A percentile compares a stretch with the other conserved stretches of the same genome.
Evolutionary conservation across 2,329 filamentous ascomycete genomes (phyloP).

Genomic region (Colletotrichum siamense): DNA sequence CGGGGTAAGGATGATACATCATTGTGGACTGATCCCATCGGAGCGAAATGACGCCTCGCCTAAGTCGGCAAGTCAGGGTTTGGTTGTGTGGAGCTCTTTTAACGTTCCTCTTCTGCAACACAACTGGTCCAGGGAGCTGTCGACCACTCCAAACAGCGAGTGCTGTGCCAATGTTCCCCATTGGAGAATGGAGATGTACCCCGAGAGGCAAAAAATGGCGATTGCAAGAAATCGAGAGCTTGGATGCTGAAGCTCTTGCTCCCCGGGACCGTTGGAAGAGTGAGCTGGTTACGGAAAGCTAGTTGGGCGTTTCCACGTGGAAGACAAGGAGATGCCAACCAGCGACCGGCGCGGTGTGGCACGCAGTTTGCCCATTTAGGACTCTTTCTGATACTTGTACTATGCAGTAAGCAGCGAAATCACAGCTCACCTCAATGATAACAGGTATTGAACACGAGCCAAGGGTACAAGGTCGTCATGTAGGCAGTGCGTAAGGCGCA

Average conservation of each 20-base stretch:
- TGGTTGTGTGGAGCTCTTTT: conserved; percentile 8
- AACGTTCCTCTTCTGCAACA: conserved; percentile 7
- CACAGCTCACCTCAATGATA: neutral
- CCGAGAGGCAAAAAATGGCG: neutral
- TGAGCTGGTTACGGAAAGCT: neutral
- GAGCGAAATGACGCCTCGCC: conserved; percentile 24
- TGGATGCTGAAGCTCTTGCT: neutral
- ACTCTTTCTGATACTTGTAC: neutral
- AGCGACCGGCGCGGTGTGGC: neutral
- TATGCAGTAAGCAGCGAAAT: neutral
- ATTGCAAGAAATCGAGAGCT: neutral
- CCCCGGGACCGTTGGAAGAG: neutral
- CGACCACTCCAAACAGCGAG: neutral
- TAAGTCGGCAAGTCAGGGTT: conserved; percentile 20
- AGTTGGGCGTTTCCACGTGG: conserved; percentile 12
- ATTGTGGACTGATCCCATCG: conserved; percentile 24
- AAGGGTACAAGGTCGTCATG: neutral
- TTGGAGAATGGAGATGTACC: neutral
- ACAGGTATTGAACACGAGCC: neutral
- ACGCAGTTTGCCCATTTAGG: neutral
- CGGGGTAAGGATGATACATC: conserved; percentile 15
- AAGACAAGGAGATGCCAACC: conserved; percentile 9
- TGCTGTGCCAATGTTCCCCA: neutral
- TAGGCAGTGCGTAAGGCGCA: neutral
- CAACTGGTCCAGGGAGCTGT: neutral